These are phyloP conservation scores for Boechera divaricarpa DNA, from an alignment of 345 rosid species.

Conservation along the genomic window DNA sequence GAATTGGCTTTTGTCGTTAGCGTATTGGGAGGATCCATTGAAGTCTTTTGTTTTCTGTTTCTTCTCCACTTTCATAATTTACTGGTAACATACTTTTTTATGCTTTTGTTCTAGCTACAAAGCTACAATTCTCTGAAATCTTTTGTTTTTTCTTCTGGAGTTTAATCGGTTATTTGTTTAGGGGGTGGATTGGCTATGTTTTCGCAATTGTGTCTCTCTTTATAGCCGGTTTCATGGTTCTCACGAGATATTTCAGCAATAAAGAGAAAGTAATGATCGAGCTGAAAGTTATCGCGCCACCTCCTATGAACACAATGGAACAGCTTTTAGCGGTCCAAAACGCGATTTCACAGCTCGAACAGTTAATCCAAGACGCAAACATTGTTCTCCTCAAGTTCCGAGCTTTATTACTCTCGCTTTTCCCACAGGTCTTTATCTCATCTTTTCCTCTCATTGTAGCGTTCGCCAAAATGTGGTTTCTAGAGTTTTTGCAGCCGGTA, in stretches of 20 bases:
- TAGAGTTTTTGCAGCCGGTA: background rate
- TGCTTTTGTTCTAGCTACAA: too few relatives aligned
- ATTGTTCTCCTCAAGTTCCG: constrained; percentile 84
- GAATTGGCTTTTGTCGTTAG: constrained; percentile 62
- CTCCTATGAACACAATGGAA: constrained; percentile 86
- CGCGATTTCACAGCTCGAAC: constrained; percentile 75
- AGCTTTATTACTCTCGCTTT: constrained; percentile 69
- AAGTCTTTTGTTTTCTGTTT: constrained; percentile 81
- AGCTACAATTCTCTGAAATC: background rate
- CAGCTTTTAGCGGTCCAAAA: constrained; percentile 96
- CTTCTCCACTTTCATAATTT: constrained; percentile 61
- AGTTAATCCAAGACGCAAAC: constrained; percentile 78
- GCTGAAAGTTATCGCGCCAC: constrained; percentile 76
- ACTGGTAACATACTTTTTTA: constrained; percentile 51
- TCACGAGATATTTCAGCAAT: constrained; percentile 57
- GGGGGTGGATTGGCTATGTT: constrained; percentile 83
- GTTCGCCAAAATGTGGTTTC: background rate
- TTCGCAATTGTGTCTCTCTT: constrained; percentile 51
- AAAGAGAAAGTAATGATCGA: constrained; percentile 57
- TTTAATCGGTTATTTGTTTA: constrained; percentile 28
- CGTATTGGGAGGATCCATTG: constrained; percentile 74
- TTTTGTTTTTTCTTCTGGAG: background rate
- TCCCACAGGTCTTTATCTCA: constrained; percentile 67
- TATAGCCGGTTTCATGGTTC: constrained; percentile 64
- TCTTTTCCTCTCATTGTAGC: background rate